Evolutionary conservation across 1,284 basidiomycete genomes (phyloP), one percentile per base, ranked within the genome.

Genomic region (Ceratobasidium sp.): DNA sequence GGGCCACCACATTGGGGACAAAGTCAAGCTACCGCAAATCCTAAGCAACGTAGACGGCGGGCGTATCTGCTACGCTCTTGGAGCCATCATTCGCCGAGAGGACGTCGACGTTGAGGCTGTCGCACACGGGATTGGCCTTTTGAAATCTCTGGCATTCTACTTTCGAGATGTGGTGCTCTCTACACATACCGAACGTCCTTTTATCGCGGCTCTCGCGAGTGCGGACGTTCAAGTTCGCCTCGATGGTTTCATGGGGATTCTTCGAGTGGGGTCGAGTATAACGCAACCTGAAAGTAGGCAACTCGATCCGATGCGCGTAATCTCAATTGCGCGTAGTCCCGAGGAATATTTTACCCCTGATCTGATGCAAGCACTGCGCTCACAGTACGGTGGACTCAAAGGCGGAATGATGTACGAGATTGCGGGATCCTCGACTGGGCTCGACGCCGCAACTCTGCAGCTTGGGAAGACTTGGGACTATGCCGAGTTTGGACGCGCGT

Each of bases 361-460:
- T n/a, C 28, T 73, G 42, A 73, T 73, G 68, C 28, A 74, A 17
- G 60, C 58, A 2, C n/a, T 74, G 45, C 58, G 60, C 23, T 63
- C 60, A n/a, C 71, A 74, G 49, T 74, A 64, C 26, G 71, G 71
- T 31, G 71, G 71, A 26, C 58, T 74, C 5, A 47, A 64, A 64
- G 71, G 71, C 8, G 71, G 71, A 23, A 74, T 74, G 71, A 64
- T 74, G 15, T 60, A 60, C 23, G 71, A 74, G 37, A 33, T 74
- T 33, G 60, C 58, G 5, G 71, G 60, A 17, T 51, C 58, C 11
- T 15, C 47, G 2, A 37, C 28, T 17, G 45, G 42, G 35, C 5
- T 74, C 28, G 71, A 58, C 20, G 23, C 17, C 4, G 71, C 45
- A 10, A 64, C 37, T 35, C 28, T 10, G n/a, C 31, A 28, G 8